phyloP scores from a whole-genome alignment of 169 alveolate genomes.

The Plasmodium relictum region DNA sequence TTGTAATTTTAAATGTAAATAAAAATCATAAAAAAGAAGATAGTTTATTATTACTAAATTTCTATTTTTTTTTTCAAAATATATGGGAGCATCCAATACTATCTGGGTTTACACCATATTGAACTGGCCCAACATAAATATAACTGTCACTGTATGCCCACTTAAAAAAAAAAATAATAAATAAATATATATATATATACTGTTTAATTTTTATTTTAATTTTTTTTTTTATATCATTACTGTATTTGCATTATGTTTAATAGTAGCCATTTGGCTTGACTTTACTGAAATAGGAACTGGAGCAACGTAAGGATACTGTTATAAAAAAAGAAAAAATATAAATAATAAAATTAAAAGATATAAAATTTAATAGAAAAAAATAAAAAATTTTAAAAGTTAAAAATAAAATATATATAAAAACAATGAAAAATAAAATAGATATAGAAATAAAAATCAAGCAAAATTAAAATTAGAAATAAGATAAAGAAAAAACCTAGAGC shows the following conservation, averaged over 20 bases:
- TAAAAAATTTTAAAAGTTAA: too few relatives aligned
- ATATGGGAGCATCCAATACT: constrained; percentile 37
- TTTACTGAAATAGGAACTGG: constrained; percentile 61
- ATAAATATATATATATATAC: neutral
- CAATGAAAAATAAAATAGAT: neutral
- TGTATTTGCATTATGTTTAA: constrained; percentile 59
- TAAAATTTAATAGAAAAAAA: too few relatives aligned
- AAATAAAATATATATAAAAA: neutral
- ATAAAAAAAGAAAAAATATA: neutral
- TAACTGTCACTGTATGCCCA: constrained; percentile 73
- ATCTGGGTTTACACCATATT: constrained; percentile 40
- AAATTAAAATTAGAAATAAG: too few relatives aligned
- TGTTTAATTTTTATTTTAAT: neutral
- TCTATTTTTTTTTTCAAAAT: constrained; percentile 5
- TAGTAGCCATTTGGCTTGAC: constrained; percentile 67
- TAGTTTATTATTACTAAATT: neutral
- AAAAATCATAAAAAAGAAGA: neutral
- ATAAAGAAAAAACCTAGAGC: too few relatives aligned
- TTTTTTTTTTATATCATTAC: constrained; percentile 6
- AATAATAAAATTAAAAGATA: neutral
- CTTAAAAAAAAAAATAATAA: constrained; percentile 18
- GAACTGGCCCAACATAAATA: constrained; percentile 62
- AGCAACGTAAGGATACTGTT: constrained; percentile 42
- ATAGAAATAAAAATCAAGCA: neutral
- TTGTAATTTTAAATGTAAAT: neutral